A percentile compares a stretch with the other conserved stretches of the same genome.
These are phyloP conservation scores for Cairneyella variabilis DNA, from an alignment of 495 filamentous ascomycete species.

Conservation along the genomic window DNA sequence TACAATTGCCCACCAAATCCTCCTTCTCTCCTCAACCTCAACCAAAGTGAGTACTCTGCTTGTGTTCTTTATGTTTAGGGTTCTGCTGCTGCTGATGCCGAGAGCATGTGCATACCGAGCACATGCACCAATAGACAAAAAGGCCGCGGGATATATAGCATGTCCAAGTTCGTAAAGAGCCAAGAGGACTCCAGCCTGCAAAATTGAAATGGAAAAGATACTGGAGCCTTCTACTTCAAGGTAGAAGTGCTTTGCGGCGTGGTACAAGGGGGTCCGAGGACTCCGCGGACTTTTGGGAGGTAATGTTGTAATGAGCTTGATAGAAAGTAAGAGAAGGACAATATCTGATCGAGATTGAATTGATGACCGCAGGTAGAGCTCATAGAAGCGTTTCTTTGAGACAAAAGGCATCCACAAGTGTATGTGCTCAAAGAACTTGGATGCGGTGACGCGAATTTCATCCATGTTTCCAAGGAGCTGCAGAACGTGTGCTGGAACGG, in stretches of 20 bases:
- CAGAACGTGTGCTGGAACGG: slow-evolving; percentile 3
- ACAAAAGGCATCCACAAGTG: slow-evolving; percentile 45
- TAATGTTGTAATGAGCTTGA: slow-evolving; percentile 33
- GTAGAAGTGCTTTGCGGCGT: slow-evolving; percentile 29
- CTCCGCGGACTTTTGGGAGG: not conserved
- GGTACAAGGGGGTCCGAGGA: slow-evolving; percentile 28
- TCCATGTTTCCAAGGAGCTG: not conserved
- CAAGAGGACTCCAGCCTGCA: slow-evolving; percentile 31
- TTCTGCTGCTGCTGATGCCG: slow-evolving; percentile 31
- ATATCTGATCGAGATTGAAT: slow-evolving; percentile 38
- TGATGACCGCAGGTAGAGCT: slow-evolving; percentile 27
- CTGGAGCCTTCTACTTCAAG: slow-evolving; percentile 26
- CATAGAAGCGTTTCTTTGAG: slow-evolving; percentile 39
- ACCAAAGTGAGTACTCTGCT: slow-evolving; percentile 29
- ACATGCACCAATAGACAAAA: slow-evolving; percentile 31
- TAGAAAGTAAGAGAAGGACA: slow-evolving; percentile 40
- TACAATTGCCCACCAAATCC: not conserved
- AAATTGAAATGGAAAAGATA: slow-evolving; percentile 28
- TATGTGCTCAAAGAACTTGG: slow-evolving; percentile 27
- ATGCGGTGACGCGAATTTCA: slow-evolving; percentile 5
- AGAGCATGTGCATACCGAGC: slow-evolving; percentile 36
- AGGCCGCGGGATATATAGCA: slow-evolving; percentile 36
- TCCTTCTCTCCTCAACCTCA: not conserved
- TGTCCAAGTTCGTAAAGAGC: slow-evolving; percentile 35
- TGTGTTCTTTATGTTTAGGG: slow-evolving; percentile 30